phyloP scores from a whole-genome alignment of 257 asterid species.

The Hygrophila difformis region DNA sequence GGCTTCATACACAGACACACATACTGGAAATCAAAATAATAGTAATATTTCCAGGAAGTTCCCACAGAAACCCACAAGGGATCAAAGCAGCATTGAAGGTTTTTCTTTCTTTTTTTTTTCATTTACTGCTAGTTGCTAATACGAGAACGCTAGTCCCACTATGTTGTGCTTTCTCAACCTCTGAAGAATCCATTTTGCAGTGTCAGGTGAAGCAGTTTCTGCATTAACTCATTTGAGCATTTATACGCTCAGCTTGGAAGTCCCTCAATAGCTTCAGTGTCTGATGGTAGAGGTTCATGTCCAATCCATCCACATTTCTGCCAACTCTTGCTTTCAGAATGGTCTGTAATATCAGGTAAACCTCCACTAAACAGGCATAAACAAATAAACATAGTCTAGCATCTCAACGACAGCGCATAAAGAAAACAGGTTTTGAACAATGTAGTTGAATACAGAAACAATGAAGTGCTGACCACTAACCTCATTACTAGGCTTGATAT shows the following conservation, averaged over 20 bases:
- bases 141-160: neutral
- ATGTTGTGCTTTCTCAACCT: neutral
- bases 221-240: conserved; percentile 21
- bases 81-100: neutral
- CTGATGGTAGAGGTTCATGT: conserved; percentile 72
- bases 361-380: no score
- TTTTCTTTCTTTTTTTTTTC: neutral
- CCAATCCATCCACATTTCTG: conserved; percentile 88
- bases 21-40: no score
- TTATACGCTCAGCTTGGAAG: conserved; percentile 54
- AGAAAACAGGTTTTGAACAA: neutral
- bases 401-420: no score
- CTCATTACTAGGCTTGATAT: conserved; percentile 47
- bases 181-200: no score
- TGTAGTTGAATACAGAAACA: neutral
- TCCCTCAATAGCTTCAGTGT: conserved; percentile 62
- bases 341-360: conserved; percentile 40
- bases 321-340: conserved; percentile 85
- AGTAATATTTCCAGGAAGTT: no score
- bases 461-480: conserved; percentile 25
- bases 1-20: neutral
- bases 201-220: no score
- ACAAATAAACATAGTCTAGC: no score
- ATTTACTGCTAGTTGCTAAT: neutral
- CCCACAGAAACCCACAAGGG: no score